These are phyloP conservation scores for Dactylonectria macrodidyma DNA, from an alignment of 2,329 filamentous ascomycete species.

Conservation along the genomic window DNA sequence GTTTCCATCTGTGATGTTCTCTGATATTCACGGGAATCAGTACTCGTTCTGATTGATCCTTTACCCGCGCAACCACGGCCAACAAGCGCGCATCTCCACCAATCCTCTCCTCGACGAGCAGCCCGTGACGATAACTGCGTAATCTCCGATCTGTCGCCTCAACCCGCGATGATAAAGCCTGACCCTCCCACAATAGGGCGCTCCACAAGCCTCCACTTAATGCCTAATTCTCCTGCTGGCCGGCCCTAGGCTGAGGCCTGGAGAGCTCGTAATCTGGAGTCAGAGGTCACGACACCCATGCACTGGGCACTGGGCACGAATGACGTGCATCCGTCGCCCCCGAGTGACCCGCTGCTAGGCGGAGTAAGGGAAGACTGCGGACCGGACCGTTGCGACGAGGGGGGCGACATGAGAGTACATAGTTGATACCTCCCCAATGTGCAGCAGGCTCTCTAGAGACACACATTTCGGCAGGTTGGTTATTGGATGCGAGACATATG, in stretches of 20 bases:
- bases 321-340: slow-evolving; percentile 24
- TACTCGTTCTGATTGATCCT: neutral
- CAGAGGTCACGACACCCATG: slow-evolving; percentile 13
- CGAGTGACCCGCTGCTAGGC: slow-evolving; percentile 12
- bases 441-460: slow-evolving; percentile 3
- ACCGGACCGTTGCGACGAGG: slow-evolving; percentile 17
- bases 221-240: slow-evolving; percentile 23
- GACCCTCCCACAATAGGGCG: slow-evolving; percentile 9
- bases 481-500: slow-evolving; percentile 18
- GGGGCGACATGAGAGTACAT: slow-evolving; percentile 18
- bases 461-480: slow-evolving; percentile 7
- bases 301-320: slow-evolving; percentile 19
- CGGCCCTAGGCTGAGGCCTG: slow-evolving; percentile 18
- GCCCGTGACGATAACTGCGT: slow-evolving; percentile 1
- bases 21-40: neutral
- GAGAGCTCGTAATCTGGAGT: neutral
- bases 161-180: slow-evolving; percentile 5
- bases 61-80: neutral
- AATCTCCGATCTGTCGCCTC: slow-evolving; percentile 10
- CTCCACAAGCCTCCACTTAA: slow-evolving; percentile 25
- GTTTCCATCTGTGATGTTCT: neutral
- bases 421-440: slow-evolving; percentile 9
- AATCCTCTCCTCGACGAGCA: slow-evolving; percentile 1
- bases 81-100: slow-evolving; percentile 10
- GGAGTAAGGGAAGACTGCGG: slow-evolving; percentile 13